Evolutionary conservation across 805 yeast genomes (phyloP).

Genomic region (Henningerozyma blattae): DNA sequence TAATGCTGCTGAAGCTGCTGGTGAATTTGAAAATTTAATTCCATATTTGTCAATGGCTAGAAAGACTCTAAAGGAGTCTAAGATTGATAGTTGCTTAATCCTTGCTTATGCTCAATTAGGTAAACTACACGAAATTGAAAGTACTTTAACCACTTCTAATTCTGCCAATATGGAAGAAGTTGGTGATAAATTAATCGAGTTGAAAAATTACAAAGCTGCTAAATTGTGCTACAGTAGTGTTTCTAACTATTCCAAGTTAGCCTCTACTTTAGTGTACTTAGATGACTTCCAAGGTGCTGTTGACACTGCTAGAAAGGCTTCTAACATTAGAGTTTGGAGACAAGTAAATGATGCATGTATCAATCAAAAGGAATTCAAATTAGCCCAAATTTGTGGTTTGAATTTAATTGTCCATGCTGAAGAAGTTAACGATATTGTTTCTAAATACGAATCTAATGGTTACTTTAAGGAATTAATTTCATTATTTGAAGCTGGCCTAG

Average conservation of each 20-base stretch:
- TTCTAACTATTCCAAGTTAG: conserved; percentile 90
- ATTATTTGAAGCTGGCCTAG: conserved; percentile 88
- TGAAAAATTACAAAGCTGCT: conserved; percentile 83
- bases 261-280: conserved; percentile 89
- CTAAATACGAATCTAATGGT: conserved; percentile 79
- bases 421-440: conserved; percentile 82
- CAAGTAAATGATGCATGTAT: conserved; percentile 96
- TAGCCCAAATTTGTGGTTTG: conserved; percentile 98
- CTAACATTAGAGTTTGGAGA: conserved; percentile 89
- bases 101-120: conserved; percentile 75
- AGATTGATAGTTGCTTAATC: conserved; percentile 84
- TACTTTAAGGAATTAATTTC: conserved; percentile 86
- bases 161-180: conserved; percentile 86
- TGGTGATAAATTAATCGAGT: conserved; percentile 82
- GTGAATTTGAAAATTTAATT: conserved; percentile 87
- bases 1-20: conserved; percentile 91
- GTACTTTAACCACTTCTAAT: conserved; percentile 71
- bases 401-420: conserved; percentile 95
- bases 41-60: conserved; percentile 87
- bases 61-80: conserved; percentile 78
- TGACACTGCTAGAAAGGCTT: conserved; percentile 97
- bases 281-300: conserved; percentile 94
- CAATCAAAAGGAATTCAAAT: conserved; percentile 85
- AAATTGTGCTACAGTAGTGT: conserved; percentile 74
- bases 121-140: conserved; percentile 69